Base-by-base conservation (phyloP, 306 rosid genomes). In the Ziziphus jujuba region DNA sequence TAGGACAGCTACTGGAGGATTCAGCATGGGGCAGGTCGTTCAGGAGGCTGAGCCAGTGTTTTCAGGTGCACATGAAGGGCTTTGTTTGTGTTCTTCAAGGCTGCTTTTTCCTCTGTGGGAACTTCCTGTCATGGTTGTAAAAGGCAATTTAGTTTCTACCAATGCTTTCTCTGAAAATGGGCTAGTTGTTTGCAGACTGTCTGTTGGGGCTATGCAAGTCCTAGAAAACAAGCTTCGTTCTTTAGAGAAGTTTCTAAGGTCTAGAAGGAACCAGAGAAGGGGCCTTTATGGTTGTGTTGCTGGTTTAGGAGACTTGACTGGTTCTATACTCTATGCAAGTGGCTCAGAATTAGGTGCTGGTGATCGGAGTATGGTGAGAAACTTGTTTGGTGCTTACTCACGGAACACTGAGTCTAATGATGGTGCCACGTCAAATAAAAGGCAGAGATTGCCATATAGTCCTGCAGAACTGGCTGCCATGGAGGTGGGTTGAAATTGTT, bases 11-110 rank as follows among this genome's bases (percentile, higher is more conserved):
- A 82, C 92, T 65, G 87, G 85, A 76, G 97, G 99, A 61, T 93
- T 93, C 75, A 88, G 96, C 95, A 93, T 93, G 99, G 97, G 99
- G 34, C 99, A 90, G 85, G 99, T 93, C 86, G 99, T 91, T 65
- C 97, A 90, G 86, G 99, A 93, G 82, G 96, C 97, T 59, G 97
- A 88, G 83, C 96, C 99, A 35, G 85, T 93, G 70, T 93, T 93
- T 82, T 93, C 99, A 74, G 99, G 95, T 35, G 96, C 97, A 67
- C 97, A 93, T 79, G 97, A 93, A 75, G 99, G 97, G 73, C 99
- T 93, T 62, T 93, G 96, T 79, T 79, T 93, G 82, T 93, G 96
- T 68, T 80, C 97, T 8, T 80, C 97, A 52, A 88, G 99, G 83
- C 75, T 93, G 65, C 99, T 93, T 69, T 90, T 86, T 71, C 99